These are phyloP conservation scores for Nakazawaea holstii DNA, from an alignment of 805 yeast genomes.

Conservation along the genomic window DNA sequence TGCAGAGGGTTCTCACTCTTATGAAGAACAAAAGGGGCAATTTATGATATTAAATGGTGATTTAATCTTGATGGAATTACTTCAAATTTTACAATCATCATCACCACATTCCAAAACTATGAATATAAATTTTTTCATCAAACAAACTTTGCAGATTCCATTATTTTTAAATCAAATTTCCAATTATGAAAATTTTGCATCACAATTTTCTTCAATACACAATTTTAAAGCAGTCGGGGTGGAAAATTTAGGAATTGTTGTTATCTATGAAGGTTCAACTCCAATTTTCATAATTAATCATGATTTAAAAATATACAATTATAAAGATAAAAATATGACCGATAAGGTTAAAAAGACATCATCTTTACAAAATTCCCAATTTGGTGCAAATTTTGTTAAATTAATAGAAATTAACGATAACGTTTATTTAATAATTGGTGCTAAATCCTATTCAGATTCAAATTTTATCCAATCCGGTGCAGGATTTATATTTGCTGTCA, in stretches of 20 bases:
- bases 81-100: conserved; percentile 4
- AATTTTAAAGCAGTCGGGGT: conserved; percentile 29
- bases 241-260: conserved; percentile 31
- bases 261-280: conserved; percentile 25
- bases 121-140: conserved; percentile 24
- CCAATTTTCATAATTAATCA: conserved; percentile 1
- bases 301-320: background rate
- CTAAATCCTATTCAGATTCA: conserved; percentile 21
- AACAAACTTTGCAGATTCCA: conserved; percentile 17
- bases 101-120: conserved; percentile 20
- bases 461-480: conserved; percentile 35
- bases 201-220: conserved; percentile 23
- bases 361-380: conserved; percentile 21
- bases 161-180: conserved; percentile 8
- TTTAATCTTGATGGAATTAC: conserved; percentile 3
- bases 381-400: conserved; percentile 20
- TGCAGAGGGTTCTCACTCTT: conserved; percentile 23
- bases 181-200: conserved; percentile 39
- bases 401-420: conserved; percentile 16
- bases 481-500: conserved; percentile 22
- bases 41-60: conserved; percentile 15
- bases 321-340: background rate
- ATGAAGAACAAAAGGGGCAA: conserved; percentile 12
- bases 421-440: conserved; percentile 23
- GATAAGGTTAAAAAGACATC: background rate